Percentiles rank a stretch among this genome's conserved stretches.
Conservation (phyloP, 495 filamentous ascomycete species). For the Aspergillus egyptiacus region DNA sequence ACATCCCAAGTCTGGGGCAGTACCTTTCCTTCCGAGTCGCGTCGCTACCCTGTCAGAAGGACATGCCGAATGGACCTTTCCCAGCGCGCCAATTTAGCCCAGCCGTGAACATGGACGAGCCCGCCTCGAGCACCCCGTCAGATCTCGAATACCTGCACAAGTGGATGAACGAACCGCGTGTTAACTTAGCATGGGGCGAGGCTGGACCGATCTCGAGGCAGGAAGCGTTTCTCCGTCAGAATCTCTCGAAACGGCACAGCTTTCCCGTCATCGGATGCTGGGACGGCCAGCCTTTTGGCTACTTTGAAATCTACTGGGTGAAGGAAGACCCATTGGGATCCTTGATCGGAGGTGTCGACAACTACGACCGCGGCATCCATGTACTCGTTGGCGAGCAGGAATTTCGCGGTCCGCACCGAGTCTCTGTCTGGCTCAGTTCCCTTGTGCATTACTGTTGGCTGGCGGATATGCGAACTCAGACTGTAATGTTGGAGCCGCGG, state of each 20-base stretch:
- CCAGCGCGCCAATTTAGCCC: slow-evolving; percentile 25
- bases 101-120: slow-evolving; percentile 24
- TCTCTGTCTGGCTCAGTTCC: slow-evolving; percentile 74
- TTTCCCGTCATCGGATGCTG: slow-evolving; percentile 92
- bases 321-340: slow-evolving; percentile 80
- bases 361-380: slow-evolving; percentile 87
- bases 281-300: slow-evolving; percentile 94
- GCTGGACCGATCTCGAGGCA: slow-evolving; percentile 56
- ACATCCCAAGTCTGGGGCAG: slow-evolving; percentile 72
- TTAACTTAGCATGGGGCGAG: slow-evolving; percentile 75
- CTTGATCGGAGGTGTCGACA: slow-evolving; percentile 56
- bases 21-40: slow-evolving; percentile 86
- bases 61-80: slow-evolving; percentile 19
- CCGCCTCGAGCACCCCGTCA: slow-evolving; percentile 28
- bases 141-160: slow-evolving; percentile 74
- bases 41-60: slow-evolving; percentile 24
- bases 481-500: slow-evolving; percentile 79
- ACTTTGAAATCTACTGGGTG: slow-evolving; percentile 98
- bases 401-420: slow-evolving; percentile 69
- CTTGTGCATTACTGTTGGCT: slow-evolving; percentile 80
- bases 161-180: slow-evolving; percentile 88
- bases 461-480: slow-evolving; percentile 74
- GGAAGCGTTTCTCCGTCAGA: slow-evolving; percentile 60
- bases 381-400: slow-evolving; percentile 89
- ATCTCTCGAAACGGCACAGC: slow-evolving; percentile 61